Conservation (phyloP, 805 yeast species). For the Candida silvatica region DNA sequence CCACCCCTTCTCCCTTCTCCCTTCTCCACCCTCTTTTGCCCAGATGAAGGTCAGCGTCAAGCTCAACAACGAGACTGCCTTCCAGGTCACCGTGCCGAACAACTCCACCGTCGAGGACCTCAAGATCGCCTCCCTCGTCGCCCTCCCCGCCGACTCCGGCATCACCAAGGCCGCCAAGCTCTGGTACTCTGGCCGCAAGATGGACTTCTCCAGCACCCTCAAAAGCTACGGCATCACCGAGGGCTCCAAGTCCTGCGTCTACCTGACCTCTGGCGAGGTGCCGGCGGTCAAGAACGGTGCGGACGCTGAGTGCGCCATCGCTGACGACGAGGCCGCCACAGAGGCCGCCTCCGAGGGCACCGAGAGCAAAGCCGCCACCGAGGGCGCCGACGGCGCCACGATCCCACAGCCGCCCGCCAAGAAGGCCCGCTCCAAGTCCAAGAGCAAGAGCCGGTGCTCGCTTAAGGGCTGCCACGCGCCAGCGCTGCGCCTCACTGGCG, state of each 20-base stretch:
- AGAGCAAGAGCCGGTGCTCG: slow-evolving; percentile 38
- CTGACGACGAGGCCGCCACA: slow-evolving; percentile 8
- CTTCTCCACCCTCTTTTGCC: no score
- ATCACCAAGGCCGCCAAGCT: slow-evolving; percentile 15
- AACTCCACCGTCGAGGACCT: slow-evolving; percentile 45
- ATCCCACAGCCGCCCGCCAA: slow-evolving; percentile 1
- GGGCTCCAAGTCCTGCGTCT: slow-evolving; percentile 20
- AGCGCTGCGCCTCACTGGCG: slow-evolving; percentile 67
- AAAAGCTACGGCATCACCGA: slow-evolving; percentile 20
- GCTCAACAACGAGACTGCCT: slow-evolving; percentile 22
- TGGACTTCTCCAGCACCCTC: slow-evolving; percentile 20
- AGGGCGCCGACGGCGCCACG: slow-evolving; percentile 3
- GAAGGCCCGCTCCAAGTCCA: slow-evolving; percentile 25
- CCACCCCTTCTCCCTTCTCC: background rate
- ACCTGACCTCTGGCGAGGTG: slow-evolving; percentile 20
- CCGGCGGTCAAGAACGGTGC: slow-evolving; percentile 15
- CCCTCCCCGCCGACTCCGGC: slow-evolving; percentile 19
- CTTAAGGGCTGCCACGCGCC: slow-evolving; percentile 53
- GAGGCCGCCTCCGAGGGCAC: slow-evolving; percentile 10
- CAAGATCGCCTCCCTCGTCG: slow-evolving; percentile 35
- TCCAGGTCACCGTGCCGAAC: slow-evolving; percentile 40
- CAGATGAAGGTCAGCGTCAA: slow-evolving; percentile 43
- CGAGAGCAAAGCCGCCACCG: background rate
- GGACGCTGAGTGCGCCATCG: background rate
- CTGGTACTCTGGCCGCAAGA: slow-evolving; percentile 25